These are phyloP conservation scores for Saccharomycopsis selenospora DNA, from an alignment of 805 yeast genomes.

Conservation along the genomic window DNA sequence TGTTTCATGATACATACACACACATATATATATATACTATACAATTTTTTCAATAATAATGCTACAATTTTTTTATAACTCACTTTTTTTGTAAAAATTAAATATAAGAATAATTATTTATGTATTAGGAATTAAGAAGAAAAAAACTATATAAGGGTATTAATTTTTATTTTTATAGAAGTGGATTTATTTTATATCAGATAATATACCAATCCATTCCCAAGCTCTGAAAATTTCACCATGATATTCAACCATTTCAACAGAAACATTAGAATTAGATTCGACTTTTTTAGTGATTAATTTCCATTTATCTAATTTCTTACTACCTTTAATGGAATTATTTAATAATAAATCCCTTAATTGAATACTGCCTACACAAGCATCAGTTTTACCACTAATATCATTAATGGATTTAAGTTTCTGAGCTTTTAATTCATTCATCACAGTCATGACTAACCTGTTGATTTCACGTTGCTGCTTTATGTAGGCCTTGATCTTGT, in stretches of 20 bases:
- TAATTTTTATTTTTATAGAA: too few species aligned
- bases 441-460: constrained; percentile 40
- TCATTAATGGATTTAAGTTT: constrained; percentile 31
- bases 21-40: too few species aligned
- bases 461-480: constrained; percentile 37
- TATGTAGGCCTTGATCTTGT: constrained; percentile 33
- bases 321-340: constrained; percentile 34
- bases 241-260: constrained; percentile 59
- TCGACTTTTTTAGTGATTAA: constrained; percentile 51
- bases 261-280: constrained; percentile 55
- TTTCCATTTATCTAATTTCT: constrained; percentile 50
- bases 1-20: too few species aligned
- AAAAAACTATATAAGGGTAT: too few species aligned
- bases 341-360: constrained; percentile 53
- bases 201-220: constrained; percentile 72
- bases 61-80: too few species aligned
- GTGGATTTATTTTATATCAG: too few species aligned
- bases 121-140: too few species aligned
- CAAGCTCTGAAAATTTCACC: constrained; percentile 86
- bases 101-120: too few species aligned
- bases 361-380: constrained; percentile 62
- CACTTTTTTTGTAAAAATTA: too few species aligned
- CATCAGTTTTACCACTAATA: constrained; percentile 30
- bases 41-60: too few species aligned
- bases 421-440: constrained; percentile 44